A percentile compares a stretch with the other conserved stretches of the same genome.
These are phyloP conservation scores for Tilletia walkeri DNA, from an alignment of 1,284 basidiomycete genomes.

Conservation along the genomic window DNA sequence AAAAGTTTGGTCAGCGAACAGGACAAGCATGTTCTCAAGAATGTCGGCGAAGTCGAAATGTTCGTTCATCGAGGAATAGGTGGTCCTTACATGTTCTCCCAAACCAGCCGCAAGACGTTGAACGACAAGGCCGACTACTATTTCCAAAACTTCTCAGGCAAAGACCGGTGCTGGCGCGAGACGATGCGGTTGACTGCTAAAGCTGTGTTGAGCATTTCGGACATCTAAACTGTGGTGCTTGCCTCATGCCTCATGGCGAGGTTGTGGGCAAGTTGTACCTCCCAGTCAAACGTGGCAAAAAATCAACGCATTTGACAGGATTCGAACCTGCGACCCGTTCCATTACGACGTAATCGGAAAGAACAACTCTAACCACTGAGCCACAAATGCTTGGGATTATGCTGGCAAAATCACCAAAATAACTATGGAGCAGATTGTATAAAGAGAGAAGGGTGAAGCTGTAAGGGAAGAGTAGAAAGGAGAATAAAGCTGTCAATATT, in stretches of 20 bases:
- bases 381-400: background rate
- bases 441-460: too few species aligned
- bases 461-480: too few species aligned
- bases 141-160: slow-evolving; percentile 83
- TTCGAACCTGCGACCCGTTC: slow-evolving; percentile 9
- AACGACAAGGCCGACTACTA: slow-evolving; percentile 93
- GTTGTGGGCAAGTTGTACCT: too few species aligned
- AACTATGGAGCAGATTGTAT: too few species aligned
- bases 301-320: background rate
- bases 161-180: slow-evolving; percentile 57
- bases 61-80: slow-evolving; percentile 80
- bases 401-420: too few species aligned
- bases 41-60: slow-evolving; percentile 91
- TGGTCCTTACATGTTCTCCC: slow-evolving; percentile 80
- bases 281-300: background rate
- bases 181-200: slow-evolving; percentile 70
- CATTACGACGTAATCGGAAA: slow-evolving; percentile 9
- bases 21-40: slow-evolving; percentile 92
- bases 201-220: slow-evolving; percentile 86
- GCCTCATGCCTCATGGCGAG: too few species aligned
- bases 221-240: too few species aligned
- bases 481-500: too few species aligned
- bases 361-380: slow-evolving; percentile 12
- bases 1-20: slow-evolving; percentile 93
- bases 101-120: slow-evolving; percentile 75